Evolutionary conservation across 2,329 filamentous ascomycete genomes (phyloP), one percentile per base, ranked within the genome.

Genomic region (Zymoseptoria crescenta): DNA sequence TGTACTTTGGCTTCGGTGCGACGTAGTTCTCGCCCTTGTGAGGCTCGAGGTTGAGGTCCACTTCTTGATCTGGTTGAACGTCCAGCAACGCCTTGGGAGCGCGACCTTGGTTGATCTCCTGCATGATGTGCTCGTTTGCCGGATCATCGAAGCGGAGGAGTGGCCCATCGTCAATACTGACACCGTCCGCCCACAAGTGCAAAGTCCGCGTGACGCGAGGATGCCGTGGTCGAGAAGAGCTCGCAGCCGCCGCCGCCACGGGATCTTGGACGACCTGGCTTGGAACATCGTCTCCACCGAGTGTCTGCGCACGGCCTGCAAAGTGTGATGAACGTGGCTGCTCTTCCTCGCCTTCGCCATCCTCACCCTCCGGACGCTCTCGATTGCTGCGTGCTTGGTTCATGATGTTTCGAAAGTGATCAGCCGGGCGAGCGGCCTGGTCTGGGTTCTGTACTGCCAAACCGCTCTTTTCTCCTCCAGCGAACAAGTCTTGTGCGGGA

Each of bases 381-480:
- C 82, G 76, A 68, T 88, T 87, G 74, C 76, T 73, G 64, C 75
- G 72, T 50, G 78, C 78, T 57, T 78, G 73, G 59, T 76, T 74
- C 63, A 81, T 69, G 64, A 81, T 80, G 68, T 76, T 79, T 64
- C 76, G 74, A 70, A 80, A 80, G 59, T 79, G 77, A 60, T 80
- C 77, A 49, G 74, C 69, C 5, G 68, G 63, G 4, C 64, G 62
- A 13, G 55, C 57, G 24, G 60, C 65, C 24, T 82, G 79, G 68
- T 81, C 80, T 1, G 84, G 84, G 67, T 87, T 85, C 70, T 87
- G 82, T 58, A 87, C 84, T 6, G 84, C 84, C 27, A 87, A 74
- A n/a, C 83, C 84, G 29, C 89, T 93, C 80, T 94, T 94, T 75
- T 93, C 90, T 35, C 90, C 90, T 55, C 90, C 90, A 20, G 90